Base-by-base conservation (phyloP, 148 eudicot genomes). In the Beta vulgaris region DNA sequence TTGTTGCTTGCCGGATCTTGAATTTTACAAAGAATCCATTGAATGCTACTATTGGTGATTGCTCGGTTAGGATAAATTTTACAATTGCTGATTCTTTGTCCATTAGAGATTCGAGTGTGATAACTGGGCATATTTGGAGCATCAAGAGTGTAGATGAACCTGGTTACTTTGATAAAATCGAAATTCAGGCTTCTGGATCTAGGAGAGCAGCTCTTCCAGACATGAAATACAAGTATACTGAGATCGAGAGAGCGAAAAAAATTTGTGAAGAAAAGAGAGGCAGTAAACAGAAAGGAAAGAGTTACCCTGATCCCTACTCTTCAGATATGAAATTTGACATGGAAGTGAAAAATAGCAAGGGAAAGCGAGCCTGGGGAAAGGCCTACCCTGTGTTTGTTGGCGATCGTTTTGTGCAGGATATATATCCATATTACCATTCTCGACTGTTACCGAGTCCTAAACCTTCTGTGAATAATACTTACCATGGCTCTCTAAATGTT, bases 111-210 rank as follows among this genome's bases (percentile, higher is more conserved):
- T 82, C 92, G 81, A 90, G 93, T 84, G 37, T 74, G 68, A 70
- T 92, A 62, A 82, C 88, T 34, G 98, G 98, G 29, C 79, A 84
- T 68, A 73, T 95, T 42, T 92, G 98, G 97, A 95, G 92, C 80
- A 85, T 73, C 32, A 88, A 83, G 74, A 82, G 82, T 63, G 74
- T 49, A 19, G 79, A 55, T 74, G 93, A 89, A 75, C 69, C 79
- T 0, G 89, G 90, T 62, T 86, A 91, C 74, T 84, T 90, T 79
- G 92, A 88, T 68, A 84, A 73, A 40, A 70, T 86, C 61, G 81
- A 69, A 13, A 80, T 95, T 46, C 73, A 49, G 70, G 87, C 90
- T 79, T 66, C 80, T 8, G 83, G 78, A 2, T 79, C 86, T 63
- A 80, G 68, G 46, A 37, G 76, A 73, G 44, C 75, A 4, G 85